phyloP scores from a whole-genome alignment of 805 yeast genomes.

The Yueomyces sinensis region DNA sequence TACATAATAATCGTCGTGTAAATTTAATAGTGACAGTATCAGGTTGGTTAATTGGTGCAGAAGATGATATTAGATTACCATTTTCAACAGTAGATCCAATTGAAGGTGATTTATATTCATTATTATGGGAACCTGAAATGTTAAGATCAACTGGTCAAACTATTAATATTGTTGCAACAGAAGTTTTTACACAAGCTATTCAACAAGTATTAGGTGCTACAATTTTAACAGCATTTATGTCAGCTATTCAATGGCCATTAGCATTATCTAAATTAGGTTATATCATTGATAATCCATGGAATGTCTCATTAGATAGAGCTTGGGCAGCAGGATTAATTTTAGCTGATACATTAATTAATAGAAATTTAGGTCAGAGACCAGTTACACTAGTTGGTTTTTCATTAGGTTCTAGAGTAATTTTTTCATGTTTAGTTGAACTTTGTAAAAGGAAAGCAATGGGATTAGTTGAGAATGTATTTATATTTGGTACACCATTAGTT shows the following conservation, averaged over 20 bases:
- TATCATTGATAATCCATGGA: conserved; percentile 93
- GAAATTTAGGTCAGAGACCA: conserved; percentile 87
- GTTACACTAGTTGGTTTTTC: conserved; percentile 88
- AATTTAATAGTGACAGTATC: conserved; percentile 79
- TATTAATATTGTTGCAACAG: conserved; percentile 83
- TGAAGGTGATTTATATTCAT: conserved; percentile 89
- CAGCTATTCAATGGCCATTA: conserved; percentile 89
- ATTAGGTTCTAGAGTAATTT: conserved; percentile 82
- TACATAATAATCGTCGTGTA: conserved; percentile 81
- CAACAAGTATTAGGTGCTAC: conserved; percentile 95
- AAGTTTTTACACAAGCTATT: conserved; percentile 80
- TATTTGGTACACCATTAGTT: conserved; percentile 84
- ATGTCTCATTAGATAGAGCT: conserved; percentile 89
- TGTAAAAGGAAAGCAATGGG: conserved; percentile 82
- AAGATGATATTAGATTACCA: conserved; percentile 93
- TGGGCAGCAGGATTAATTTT: conserved; percentile 89
- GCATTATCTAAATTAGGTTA: conserved; percentile 79
- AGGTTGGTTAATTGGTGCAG: conserved; percentile 95
- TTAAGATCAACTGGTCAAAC: conserved; percentile 93
- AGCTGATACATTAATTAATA: conserved; percentile 80
- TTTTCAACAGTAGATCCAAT: conserved; percentile 95
- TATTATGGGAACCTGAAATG: conserved; percentile 98
- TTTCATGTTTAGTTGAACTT: conserved; percentile 76
- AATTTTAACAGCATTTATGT: conserved; percentile 75
- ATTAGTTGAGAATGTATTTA: conserved; percentile 70